Conservation (phyloP, 805 yeast species). For the Danielia reshetovae region DNA sequence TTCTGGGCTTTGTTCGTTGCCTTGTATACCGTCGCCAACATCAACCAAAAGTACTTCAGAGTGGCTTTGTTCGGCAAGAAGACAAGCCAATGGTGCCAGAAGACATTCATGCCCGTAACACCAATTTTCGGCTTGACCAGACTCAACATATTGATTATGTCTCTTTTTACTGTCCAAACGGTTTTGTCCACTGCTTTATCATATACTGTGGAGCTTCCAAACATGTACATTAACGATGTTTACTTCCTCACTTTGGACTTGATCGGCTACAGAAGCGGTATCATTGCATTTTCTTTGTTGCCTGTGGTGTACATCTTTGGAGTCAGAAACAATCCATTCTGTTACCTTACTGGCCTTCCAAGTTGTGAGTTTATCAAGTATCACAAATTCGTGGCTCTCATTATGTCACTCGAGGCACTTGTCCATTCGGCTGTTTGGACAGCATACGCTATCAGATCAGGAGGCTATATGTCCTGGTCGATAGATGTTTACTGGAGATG, state of each 20-base stretch:
- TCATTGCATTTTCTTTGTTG: constrained; percentile 16
- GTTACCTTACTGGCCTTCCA: constrained; percentile 14
- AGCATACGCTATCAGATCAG: constrained; percentile 12
- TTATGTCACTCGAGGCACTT: constrained; percentile 14
- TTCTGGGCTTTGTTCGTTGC: constrained; percentile 15
- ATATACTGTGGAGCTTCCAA: constrained; percentile 15
- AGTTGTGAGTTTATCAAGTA: constrained; percentile 12
- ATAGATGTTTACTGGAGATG: constrained; percentile 16
- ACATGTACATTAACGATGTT: constrained; percentile 10
- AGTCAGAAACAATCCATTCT: constrained; percentile 16
- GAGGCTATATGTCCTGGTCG: constrained; percentile 12
- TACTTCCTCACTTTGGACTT: constrained; percentile 17
- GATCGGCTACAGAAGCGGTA: constrained; percentile 15
- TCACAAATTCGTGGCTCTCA: constrained; percentile 14
- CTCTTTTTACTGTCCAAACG: constrained; percentile 9
- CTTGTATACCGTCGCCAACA: constrained; percentile 8
- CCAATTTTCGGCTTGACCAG: constrained; percentile 7
- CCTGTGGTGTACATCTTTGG: constrained; percentile 16
- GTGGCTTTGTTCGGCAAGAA: constrained; percentile 8
- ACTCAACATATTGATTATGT: constrained; percentile 8
- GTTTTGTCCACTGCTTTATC: constrained; percentile 13
- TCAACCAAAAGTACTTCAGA: constrained; percentile 9
- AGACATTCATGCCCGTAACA: constrained; percentile 7
- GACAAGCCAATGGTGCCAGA: constrained; percentile 8
- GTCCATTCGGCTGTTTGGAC: constrained; percentile 17